phyloP scores from a whole-genome alignment of 1,139 yeast genomes.

The Meyerozyma elateridarum region DNA sequence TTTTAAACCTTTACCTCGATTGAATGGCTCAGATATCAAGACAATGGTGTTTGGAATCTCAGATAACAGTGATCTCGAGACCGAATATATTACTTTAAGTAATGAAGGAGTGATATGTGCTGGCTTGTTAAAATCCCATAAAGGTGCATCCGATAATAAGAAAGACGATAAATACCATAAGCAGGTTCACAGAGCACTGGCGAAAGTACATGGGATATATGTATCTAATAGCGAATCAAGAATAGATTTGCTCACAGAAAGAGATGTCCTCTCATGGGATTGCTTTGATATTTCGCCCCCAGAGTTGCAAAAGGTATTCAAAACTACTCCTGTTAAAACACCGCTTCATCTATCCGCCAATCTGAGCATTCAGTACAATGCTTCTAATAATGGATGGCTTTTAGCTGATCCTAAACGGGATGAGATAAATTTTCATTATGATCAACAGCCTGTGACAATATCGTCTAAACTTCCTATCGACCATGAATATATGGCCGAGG shows the following conservation, averaged over 20 bases:
- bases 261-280: constrained; percentile 25
- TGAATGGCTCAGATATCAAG: constrained; percentile 26
- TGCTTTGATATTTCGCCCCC: constrained; percentile 27
- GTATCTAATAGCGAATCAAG: constrained; percentile 9
- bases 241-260: constrained; percentile 10
- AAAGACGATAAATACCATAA: constrained; percentile 37
- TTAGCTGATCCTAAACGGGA: constrained; percentile 14
- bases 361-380: constrained; percentile 13
- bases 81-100: too few species aligned
- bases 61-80: too few species aligned
- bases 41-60: constrained; percentile 26
- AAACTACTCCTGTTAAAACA: constrained; percentile 16
- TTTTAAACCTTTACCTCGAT: constrained; percentile 30
- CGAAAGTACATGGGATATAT: constrained; percentile 14
- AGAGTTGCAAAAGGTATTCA: constrained; percentile 29
- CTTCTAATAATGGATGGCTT: constrained; percentile 12
- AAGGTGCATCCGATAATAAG: constrained; percentile 22
- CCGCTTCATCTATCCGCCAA: constrained; percentile 9
- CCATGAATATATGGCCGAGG: not conserved
- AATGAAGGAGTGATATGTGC: constrained; percentile 27
- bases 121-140: constrained; percentile 24
- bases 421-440: constrained; percentile 24
- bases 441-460: constrained; percentile 18
- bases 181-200: constrained; percentile 23
- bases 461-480: constrained; percentile 11